Evolutionary conservation across 2,329 filamentous ascomycete species (phyloP).

Genomic region (Chalaropsis ovoidea): DNA sequence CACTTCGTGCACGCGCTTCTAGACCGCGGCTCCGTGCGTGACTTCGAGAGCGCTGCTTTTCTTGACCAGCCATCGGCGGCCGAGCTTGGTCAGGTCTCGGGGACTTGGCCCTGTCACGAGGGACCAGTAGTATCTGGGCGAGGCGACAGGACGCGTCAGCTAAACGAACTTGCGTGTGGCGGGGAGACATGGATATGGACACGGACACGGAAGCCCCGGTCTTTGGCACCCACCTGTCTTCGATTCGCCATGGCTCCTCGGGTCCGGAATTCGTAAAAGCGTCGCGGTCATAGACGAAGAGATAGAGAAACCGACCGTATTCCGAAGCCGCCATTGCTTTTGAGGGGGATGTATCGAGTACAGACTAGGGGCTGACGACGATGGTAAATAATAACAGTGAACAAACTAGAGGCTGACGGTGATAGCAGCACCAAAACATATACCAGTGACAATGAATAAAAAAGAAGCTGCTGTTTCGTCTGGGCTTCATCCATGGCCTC

Average conservation of each 20-base stretch:
- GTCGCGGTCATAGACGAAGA: constrained; percentile 10
- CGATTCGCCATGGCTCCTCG: neutral
- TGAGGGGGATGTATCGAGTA: neutral
- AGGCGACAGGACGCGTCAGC: neutral
- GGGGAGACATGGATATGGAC: neutral
- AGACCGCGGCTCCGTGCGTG: neutral
- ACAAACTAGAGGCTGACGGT: neutral
- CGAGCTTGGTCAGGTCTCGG: neutral
- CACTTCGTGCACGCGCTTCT: constrained; percentile 10
- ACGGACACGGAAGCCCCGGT: neutral
- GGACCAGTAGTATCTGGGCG: constrained; percentile 14
- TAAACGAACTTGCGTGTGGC: neutral
- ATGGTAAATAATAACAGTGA: too few relatives aligned
- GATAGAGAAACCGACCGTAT: constrained; percentile 13
- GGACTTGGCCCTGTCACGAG: constrained; percentile 7
- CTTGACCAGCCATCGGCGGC: constrained; percentile 16
- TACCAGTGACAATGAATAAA: neutral
- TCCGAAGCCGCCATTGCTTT: constrained; percentile 11
- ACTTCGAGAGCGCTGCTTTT: constrained; percentile 2
- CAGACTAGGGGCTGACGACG: neutral
- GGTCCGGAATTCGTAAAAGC: neutral
- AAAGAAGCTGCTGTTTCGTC: neutral
- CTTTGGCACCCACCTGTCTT: neutral
- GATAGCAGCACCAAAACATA: too few relatives aligned
- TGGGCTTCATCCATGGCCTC: neutral